phyloP scores from a whole-genome alignment of 257 asterid genomes.

The Prunella vulgaris region DNA sequence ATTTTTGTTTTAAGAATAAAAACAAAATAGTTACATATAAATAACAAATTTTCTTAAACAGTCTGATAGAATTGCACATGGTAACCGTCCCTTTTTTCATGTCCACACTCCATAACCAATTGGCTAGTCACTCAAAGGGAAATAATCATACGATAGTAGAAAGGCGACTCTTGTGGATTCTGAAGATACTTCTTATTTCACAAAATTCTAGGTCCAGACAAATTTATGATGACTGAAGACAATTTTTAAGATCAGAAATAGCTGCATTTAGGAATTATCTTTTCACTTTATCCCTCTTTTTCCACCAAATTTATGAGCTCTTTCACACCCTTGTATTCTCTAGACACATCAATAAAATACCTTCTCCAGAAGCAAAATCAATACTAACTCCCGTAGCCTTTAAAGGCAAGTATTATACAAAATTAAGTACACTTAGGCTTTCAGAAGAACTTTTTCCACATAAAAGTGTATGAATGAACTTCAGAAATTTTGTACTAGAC shows the following conservation, averaged over 20 bases:
- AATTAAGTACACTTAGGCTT: background rate
- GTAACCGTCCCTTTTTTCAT: background rate
- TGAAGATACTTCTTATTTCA: background rate
- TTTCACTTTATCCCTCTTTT: background rate
- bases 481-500: background rate
- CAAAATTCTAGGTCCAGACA: background rate
- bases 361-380: constrained; percentile 10
- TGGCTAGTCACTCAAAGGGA: constrained; percentile 1
- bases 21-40: background rate
- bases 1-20: background rate
- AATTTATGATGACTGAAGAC: background rate
- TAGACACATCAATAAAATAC: background rate
- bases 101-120: background rate
- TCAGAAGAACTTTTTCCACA: background rate
- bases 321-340: background rate
- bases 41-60: background rate
- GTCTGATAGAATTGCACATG: background rate
- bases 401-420: background rate
- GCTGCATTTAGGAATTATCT: background rate
- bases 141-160: background rate
- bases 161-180: background rate
- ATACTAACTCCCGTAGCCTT: background rate
- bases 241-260: background rate
- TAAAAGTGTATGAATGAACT: background rate
- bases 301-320: background rate